phyloP scores from a whole-genome alignment of 23 red algal species.

The Pyropia yezoensis region DNA sequence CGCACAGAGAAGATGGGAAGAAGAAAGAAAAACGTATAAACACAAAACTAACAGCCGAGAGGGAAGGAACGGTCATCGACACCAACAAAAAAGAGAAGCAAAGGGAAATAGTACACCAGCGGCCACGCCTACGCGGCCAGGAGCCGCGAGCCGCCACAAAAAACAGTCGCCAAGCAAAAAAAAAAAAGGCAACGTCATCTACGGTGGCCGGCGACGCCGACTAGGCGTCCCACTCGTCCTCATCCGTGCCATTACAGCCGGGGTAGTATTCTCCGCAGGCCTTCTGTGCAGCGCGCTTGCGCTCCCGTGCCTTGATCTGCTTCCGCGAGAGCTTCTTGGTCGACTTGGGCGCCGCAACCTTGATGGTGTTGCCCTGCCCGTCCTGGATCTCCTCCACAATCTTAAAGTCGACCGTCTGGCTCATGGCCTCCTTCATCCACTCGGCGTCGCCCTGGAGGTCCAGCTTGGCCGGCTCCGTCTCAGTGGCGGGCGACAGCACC shows the following conservation, averaged over 20 bases:
- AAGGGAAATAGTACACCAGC: no score
- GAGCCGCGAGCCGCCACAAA: no score
- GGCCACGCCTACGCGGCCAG: no score
- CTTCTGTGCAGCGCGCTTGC: conserved; percentile 76
- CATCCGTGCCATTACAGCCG: conserved; percentile 64
- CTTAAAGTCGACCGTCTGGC: conserved; percentile 67
- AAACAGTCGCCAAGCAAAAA: no score
- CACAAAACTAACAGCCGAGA: no score
- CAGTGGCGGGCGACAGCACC: conserved; percentile 70
- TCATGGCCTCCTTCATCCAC: conserved; percentile 69
- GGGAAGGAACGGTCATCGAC: no score
- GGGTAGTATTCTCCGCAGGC: conserved; percentile 46
- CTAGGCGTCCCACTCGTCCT: conserved; percentile 22
- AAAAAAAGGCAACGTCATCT: no score
- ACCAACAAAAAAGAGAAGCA: no score
- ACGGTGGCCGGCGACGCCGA: no score
- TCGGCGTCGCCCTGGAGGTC: conserved; percentile 71
- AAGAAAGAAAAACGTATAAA: no score
- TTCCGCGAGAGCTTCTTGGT: conserved; percentile 61
- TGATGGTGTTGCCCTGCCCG: conserved; percentile 67
- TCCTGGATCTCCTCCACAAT: conserved; percentile 59
- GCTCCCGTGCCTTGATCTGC: conserved; percentile 65
- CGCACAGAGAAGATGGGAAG: no score
- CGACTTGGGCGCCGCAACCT: conserved; percentile 39
- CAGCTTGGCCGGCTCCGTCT: conserved; percentile 61